Base-by-base conservation (phyloP, 2,329 filamentous ascomycete genomes). In the Colletotrichum orbiculare region DNA sequence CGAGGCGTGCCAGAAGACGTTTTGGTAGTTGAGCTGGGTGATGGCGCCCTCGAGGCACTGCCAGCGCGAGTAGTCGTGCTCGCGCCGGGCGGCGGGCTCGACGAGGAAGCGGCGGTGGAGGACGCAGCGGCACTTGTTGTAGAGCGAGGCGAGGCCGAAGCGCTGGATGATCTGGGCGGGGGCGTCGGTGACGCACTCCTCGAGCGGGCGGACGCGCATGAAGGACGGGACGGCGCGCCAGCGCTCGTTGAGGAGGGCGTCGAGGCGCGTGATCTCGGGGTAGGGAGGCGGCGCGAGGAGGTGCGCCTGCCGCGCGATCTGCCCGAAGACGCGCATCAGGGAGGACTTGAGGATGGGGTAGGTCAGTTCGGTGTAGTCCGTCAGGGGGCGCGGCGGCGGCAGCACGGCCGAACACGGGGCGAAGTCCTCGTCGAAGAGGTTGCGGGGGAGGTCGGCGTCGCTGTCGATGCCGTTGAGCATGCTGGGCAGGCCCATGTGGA, bases 351-450 rank as follows among this genome's bases (percentile, higher is more conserved):
- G 77, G 45, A 86, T 83, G 2, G 83, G 78, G 61, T 88, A 88
- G 15, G 82, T 83, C 74, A 87, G 80, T 3, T 82, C 77, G 0
- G 89, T 91, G 56, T 87, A 84, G 67, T 91, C 87, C 4, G 80
- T 78, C n/a, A 77, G 71, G 2, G 89, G 86, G 15, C 88, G 81
- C 2, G 83, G 75, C 0, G 82, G 81, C 0, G 89, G 89, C 45
- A 92, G 74, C 48, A 81, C 81, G 35, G 76, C 75, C 48, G 79
- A 82, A 64, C 86, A 76, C 72, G 87, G 83, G 66, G 82, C 81
- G 68, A 91, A 89, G 71, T 92, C 89, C 38, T 87, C 84, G 72
- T 92, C 89, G 56, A 85, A 81, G 38, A 91, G 73, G 73, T 91
- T 91, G 38, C 82, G 79, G 13, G 89, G 89, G 17, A 87, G 74